phyloP scores from a whole-genome alignment of 2,329 filamentous ascomycete species.

The Ascochyta pisi region DNA sequence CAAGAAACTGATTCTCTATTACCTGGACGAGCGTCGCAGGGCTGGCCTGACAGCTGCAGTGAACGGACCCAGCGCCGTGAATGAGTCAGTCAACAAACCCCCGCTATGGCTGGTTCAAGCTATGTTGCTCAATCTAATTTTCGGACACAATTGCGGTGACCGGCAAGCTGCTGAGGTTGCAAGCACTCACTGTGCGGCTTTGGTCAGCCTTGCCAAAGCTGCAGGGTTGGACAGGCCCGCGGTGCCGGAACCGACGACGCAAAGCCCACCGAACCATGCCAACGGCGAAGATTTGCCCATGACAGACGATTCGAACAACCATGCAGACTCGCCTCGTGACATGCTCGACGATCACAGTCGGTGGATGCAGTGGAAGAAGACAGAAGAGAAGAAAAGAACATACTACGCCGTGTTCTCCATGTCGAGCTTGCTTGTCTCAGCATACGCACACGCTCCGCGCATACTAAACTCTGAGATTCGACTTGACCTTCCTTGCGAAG shows the following conservation, averaged over 20 bases:
- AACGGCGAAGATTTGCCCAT: conserved; percentile 66
- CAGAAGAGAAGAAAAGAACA: conserved; percentile 91
- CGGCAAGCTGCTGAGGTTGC: conserved; percentile 91
- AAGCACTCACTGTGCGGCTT: conserved; percentile 85
- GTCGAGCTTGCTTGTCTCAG: conserved; percentile 87
- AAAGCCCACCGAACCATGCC: conserved; percentile 30
- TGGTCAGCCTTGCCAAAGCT: conserved; percentile 89
- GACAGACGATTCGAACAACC: conserved; percentile 53
- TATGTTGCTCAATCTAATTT: conserved; percentile 95
- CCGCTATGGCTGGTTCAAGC: conserved; percentile 96
- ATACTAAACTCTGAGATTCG: conserved; percentile 93
- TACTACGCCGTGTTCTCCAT: conserved; percentile 90
- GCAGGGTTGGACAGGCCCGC: conserved; percentile 74
- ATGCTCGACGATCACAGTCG: conserved; percentile 66
- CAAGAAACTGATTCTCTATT: conserved; percentile 93
- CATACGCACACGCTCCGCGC: conserved; percentile 90
- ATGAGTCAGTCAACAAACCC: conserved; percentile 71
- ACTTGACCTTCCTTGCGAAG: conserved; percentile 88
- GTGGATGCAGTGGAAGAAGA: conserved; percentile 88
- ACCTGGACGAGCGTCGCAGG: conserved; percentile 88
- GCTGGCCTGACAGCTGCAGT: conserved; percentile 74
- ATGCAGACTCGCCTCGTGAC: conserved; percentile 54
- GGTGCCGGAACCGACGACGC: conserved; percentile 25
- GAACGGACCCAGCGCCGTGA: conserved; percentile 58
- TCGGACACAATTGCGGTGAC: conserved; percentile 93